These are phyloP conservation scores for Pseudogymnoascus sp. DNA, from an alignment of 2,329 filamentous ascomycete genomes.

Conservation along the genomic window DNA sequence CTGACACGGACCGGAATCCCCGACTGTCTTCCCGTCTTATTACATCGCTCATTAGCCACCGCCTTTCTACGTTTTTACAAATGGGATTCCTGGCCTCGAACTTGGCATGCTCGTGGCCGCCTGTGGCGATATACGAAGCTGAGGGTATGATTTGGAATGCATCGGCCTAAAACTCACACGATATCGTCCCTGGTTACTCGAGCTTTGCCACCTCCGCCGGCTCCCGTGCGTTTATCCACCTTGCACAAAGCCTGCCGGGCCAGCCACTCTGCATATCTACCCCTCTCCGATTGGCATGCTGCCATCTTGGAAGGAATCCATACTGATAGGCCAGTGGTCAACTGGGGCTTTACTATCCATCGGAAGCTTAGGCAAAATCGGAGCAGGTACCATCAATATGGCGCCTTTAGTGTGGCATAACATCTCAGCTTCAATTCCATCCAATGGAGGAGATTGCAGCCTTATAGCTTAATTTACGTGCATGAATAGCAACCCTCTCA, in stretches of 20 bases:
- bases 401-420: not conserved
- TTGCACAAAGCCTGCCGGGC: not conserved
- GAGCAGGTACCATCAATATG: not conserved
- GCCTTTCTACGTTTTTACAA: not conserved
- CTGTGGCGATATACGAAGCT: not conserved
- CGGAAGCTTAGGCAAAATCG: not conserved
- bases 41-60: not conserved
- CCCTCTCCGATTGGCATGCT: not conserved
- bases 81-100: not conserved
- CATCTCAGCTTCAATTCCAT: not conserved
- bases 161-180: not conserved
- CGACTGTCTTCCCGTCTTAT: not conserved
- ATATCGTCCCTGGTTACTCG: not conserved
- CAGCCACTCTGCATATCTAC: not conserved
- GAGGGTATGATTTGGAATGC: not conserved
- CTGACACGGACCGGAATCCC: not conserved
- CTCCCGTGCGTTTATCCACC: not conserved
- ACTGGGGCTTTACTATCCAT: not conserved
- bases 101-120: not conserved
- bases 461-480: constrained; percentile 5
- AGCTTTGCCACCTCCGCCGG: not conserved
- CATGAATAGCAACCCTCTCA: not conserved
- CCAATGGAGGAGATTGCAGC: not conserved
- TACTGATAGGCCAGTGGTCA: not conserved
- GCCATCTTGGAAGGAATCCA: not conserved